These are phyloP conservation scores for Calonectria pseudoreteaudii DNA, from an alignment of 2,329 filamentous ascomycete species.

Conservation along the genomic window DNA sequence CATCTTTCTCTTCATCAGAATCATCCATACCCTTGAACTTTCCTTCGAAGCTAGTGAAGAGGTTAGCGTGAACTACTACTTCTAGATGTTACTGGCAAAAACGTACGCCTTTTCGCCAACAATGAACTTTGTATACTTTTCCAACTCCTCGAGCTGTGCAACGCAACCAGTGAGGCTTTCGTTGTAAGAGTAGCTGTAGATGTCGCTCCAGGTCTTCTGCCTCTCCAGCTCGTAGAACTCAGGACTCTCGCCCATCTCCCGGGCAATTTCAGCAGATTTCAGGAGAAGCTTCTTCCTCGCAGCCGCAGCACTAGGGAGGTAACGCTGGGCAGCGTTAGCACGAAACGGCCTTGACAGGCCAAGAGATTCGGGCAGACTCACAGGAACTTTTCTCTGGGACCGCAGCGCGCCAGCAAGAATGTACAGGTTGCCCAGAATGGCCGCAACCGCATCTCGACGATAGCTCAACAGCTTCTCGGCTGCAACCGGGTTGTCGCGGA, in stretches of 20 bases:
- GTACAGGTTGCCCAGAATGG: slow-evolving; percentile 69
- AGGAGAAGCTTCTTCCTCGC: slow-evolving; percentile 64
- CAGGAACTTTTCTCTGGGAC: slow-evolving; percentile 61
- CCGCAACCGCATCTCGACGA: slow-evolving; percentile 68
- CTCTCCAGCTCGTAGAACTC: slow-evolving; percentile 43
- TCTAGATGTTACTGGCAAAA: neutral
- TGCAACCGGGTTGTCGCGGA: slow-evolving; percentile 62
- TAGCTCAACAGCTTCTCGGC: slow-evolving; percentile 61
- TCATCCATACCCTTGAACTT: slow-evolving; percentile 42
- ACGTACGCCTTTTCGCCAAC: slow-evolving; percentile 64
- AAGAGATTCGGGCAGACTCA: slow-evolving; percentile 39
- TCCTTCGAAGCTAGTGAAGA: slow-evolving; percentile 48
- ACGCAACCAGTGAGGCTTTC: slow-evolving; percentile 67
- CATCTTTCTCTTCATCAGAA: slow-evolving; percentile 35
- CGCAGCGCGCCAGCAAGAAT: slow-evolving; percentile 67
- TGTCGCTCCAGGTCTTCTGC: slow-evolving; percentile 64
- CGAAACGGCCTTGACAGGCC: neutral
- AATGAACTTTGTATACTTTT: slow-evolving; percentile 68
- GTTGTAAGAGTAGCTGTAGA: slow-evolving; percentile 67
- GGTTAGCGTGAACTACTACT: neutral
- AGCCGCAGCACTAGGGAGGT: slow-evolving; percentile 67
- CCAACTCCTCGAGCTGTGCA: slow-evolving; percentile 64
- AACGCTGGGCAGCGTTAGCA: slow-evolving; percentile 50
- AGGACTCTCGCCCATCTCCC: slow-evolving; percentile 40
- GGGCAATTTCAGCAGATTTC: slow-evolving; percentile 61